Conservation (phyloP, 225 moss, liverwort and hornwort species). For the Pleurozium schreberi region DNA sequence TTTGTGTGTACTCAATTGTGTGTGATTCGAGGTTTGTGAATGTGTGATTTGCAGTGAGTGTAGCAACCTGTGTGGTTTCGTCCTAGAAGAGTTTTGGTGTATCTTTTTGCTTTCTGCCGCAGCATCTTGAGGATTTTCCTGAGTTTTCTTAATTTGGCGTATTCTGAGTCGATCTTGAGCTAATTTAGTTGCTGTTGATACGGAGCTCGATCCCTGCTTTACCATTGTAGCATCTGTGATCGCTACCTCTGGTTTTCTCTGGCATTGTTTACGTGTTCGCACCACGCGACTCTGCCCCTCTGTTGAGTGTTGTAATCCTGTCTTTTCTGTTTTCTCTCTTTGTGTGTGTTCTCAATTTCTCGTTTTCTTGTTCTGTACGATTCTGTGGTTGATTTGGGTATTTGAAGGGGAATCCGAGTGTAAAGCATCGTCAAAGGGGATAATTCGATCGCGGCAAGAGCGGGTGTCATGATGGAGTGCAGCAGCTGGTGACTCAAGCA, state of each 20-base stretch:
- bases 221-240: not conserved
- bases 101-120: not conserved
- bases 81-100: not conserved
- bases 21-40: not conserved
- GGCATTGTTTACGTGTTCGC: not conserved
- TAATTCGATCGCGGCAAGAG: not conserved
- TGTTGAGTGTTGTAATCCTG: not conserved
- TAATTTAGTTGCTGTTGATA: not conserved
- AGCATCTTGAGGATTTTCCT: not conserved
- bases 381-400: not conserved
- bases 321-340: not conserved
- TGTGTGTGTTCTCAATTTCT: not conserved
- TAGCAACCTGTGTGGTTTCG: not conserved
- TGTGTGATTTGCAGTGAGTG: not conserved
- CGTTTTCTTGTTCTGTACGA: not conserved
- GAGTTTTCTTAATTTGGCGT: slow-evolving; percentile 1
- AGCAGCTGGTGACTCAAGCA: not conserved
- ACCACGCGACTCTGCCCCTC: not conserved
- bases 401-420: not conserved
- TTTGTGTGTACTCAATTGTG: not conserved
- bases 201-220: not conserved
- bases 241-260: not conserved
- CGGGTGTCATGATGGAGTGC: not conserved
- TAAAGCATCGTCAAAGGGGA: not conserved
- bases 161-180: not conserved